These are phyloP conservation scores for Pisolithus thermaeus DNA, from an alignment of 1,284 basidiomycete species.

Conservation along the genomic window DNA sequence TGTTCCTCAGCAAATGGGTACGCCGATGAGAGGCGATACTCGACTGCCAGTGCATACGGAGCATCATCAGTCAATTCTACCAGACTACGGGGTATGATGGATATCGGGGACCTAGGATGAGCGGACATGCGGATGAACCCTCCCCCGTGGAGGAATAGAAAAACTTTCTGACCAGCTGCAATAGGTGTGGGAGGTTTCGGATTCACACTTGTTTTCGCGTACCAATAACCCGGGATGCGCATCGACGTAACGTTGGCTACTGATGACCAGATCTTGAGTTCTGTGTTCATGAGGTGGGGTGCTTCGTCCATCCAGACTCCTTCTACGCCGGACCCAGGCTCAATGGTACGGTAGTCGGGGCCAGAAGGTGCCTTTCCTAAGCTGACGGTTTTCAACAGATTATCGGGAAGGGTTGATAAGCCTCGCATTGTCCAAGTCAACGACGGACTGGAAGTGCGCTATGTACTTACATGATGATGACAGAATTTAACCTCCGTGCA, in stretches of 20 bases:
- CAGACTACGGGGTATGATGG: slow-evolving; percentile 23
- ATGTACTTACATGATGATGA: not conserved
- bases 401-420: not conserved
- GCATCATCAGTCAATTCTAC: slow-evolving; percentile 19
- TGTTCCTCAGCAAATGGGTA: slow-evolving; percentile 18
- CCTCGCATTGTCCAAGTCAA: not conserved
- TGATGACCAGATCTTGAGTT: slow-evolving; percentile 40
- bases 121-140: slow-evolving; percentile 20
- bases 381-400: not conserved
- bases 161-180: slow-evolving; percentile 43
- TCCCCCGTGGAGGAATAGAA: slow-evolving; percentile 30
- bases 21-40: slow-evolving; percentile 36
- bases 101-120: slow-evolving; percentile 17
- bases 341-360: slow-evolving; percentile 35
- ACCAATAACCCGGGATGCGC: slow-evolving; percentile 55
- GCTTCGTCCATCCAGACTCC: slow-evolving; percentile 49
- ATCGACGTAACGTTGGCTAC: slow-evolving; percentile 37
- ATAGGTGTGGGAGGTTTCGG: slow-evolving; percentile 31
- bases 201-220: slow-evolving; percentile 34
- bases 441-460: not conserved
- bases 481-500: not conserved
- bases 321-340: slow-evolving; percentile 31
- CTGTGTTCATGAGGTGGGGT: slow-evolving; percentile 39
- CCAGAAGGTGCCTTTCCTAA: not conserved
- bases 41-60: slow-evolving; percentile 32